Evolutionary conservation across 2,329 filamentous ascomycete species (phyloP).

Genomic region (Cladosporium sp.): DNA sequence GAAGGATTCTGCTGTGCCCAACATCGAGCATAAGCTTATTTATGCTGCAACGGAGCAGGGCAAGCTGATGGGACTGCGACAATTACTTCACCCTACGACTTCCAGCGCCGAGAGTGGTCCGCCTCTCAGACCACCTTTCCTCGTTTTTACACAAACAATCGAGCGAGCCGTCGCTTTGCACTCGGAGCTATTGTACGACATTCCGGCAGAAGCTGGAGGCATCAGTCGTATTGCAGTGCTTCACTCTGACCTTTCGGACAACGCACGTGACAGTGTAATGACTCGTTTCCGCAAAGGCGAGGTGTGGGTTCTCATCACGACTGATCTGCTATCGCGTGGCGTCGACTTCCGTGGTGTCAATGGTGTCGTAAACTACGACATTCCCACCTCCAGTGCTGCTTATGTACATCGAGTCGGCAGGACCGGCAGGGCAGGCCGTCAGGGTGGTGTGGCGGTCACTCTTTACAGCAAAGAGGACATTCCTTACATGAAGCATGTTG

Average conservation of each 20-base stretch:
- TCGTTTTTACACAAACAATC: conserved; percentile 96
- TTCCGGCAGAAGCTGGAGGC: conserved; percentile 83
- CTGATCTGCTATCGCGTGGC: conserved; percentile 86
- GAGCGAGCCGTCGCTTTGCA: conserved; percentile 84
- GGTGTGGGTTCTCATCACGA: conserved; percentile 95
- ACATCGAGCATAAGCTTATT: conserved; percentile 82
- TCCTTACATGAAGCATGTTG: conserved; percentile 83
- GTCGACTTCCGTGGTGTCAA: conserved; percentile 95
- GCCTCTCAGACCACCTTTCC: conserved; percentile 77
- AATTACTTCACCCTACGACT: conserved; percentile 77
- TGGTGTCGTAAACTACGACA: conserved; percentile 96
- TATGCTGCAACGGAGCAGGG: conserved; percentile 93
- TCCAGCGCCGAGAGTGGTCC: conserved; percentile 56
- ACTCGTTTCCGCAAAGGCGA: conserved; percentile 86
- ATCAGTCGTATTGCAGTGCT: conserved; percentile 83
- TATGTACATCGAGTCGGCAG: conserved; percentile 94
- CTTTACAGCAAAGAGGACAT: conserved; percentile 96
- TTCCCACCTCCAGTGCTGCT: conserved; percentile 82
- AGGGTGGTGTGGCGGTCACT: conserved; percentile 87
- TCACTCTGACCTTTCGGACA: conserved; percentile 81
- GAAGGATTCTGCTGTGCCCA: conserved; percentile 93
- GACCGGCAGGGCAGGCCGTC: conserved; percentile 83
- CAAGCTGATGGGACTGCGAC: conserved; percentile 86
- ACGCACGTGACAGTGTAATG: conserved; percentile 77
- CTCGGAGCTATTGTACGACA: conserved; percentile 90